phyloP scores from a whole-genome alignment of 169 alveolate species.

The Condylostoma magnum region DNA sequence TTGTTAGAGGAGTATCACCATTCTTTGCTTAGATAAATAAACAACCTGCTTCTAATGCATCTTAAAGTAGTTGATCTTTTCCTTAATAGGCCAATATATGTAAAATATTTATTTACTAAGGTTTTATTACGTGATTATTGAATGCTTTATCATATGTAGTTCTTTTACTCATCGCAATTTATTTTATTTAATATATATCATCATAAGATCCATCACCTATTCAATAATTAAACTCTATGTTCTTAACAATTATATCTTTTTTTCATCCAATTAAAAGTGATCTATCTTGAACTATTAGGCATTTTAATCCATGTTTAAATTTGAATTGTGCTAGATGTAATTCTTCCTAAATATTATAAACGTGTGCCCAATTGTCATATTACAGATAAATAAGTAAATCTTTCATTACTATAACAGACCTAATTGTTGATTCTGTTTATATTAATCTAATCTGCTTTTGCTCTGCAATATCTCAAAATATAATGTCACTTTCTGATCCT shows the following conservation, averaged over 20 bases:
- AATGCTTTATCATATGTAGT: background rate
- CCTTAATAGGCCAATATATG: background rate
- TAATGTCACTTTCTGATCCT: no score
- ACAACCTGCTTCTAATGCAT: background rate
- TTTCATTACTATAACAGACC: no score
- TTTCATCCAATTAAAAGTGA: no score
- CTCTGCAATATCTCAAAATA: no score
- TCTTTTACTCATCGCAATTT: background rate
- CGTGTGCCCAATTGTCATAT: no score
- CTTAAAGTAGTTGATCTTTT: background rate
- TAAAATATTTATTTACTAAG: background rate
- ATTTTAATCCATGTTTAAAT: no score
- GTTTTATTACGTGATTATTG: background rate
- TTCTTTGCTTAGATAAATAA: background rate
- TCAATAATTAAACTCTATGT: background rate
- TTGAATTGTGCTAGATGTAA: no score
- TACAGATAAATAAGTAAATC: no score
- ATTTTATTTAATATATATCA: background rate
- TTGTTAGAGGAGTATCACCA: background rate
- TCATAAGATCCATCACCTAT: background rate
- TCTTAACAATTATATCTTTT: background rate
- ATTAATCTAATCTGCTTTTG: no score
- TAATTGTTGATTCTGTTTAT: no score
- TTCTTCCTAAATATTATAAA: no score
- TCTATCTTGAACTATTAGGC: no score